These are phyloP conservation scores for Nakazawaea laoshanensis DNA, from an alignment of 805 yeast species.

Conservation along the genomic window DNA sequence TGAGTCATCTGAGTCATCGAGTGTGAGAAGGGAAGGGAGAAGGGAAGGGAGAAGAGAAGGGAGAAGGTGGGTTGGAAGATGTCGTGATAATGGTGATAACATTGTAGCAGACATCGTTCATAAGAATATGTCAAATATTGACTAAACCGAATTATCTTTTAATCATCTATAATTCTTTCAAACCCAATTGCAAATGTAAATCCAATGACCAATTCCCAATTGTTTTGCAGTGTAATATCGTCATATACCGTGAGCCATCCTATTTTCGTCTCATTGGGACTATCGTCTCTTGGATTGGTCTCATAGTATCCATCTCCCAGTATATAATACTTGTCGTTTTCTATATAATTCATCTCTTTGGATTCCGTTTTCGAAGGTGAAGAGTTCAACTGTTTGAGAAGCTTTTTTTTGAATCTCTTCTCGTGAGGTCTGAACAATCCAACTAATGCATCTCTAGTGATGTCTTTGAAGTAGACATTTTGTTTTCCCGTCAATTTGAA, in stretches of 20 bases:
- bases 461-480: conserved; percentile 13
- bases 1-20: no score
- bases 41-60: no score
- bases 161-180: conserved; percentile 24
- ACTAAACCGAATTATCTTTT: no score
- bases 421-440: conserved; percentile 35
- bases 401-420: conserved; percentile 25
- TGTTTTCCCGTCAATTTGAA: conserved; percentile 15
- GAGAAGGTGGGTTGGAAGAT: no score
- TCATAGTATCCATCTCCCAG: conserved; percentile 51
- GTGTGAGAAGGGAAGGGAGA: no score
- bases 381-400: conserved; percentile 19
- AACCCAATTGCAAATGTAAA: conserved; percentile 44
- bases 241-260: conserved; percentile 64
- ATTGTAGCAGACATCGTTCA: no score
- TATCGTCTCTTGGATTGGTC: conserved; percentile 47
- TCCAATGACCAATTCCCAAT: conserved; percentile 48
- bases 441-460: conserved; percentile 22
- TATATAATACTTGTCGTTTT: conserved; percentile 22
- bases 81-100: no score
- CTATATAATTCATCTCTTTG: conserved; percentile 3
- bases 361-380: background rate
- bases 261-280: conserved; percentile 48
- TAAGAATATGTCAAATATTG: no score
- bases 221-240: conserved; percentile 29